phyloP scores from a whole-genome alignment of 108 stramenopile species.

The Nannochloropsis salina region DNA sequence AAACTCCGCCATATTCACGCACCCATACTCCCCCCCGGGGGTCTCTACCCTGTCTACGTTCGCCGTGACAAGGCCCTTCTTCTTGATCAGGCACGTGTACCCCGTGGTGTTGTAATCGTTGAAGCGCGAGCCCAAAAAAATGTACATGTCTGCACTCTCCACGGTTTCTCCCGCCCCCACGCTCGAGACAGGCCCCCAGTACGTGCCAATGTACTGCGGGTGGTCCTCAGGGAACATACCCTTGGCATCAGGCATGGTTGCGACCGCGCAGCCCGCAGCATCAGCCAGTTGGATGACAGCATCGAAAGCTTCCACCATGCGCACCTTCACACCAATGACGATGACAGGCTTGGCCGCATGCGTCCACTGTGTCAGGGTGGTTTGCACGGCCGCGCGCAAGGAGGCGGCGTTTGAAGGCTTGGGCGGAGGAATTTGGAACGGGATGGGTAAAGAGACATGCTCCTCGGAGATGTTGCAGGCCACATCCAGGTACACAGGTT shows the following conservation, averaged over 20 bases:
- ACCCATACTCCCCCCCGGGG: not conserved
- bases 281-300: slow-evolving; percentile 9
- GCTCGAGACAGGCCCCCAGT: slow-evolving; percentile 27
- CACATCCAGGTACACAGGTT: slow-evolving; percentile 31
- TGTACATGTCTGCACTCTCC: slow-evolving; percentile 23
- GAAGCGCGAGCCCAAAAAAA: slow-evolving; percentile 5
- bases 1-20: slow-evolving; percentile 23
- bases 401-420: slow-evolving; percentile 20
- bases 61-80: not conserved
- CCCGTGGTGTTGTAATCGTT: slow-evolving; percentile 32
- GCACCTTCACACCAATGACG: slow-evolving; percentile 15
- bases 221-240: slow-evolving; percentile 22
- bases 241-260: slow-evolving; percentile 30
- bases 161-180: slow-evolving; percentile 20
- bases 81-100: slow-evolving; percentile 18
- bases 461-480: slow-evolving; percentile 18
- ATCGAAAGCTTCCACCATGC: slow-evolving; percentile 23
- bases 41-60: slow-evolving; percentile 1
- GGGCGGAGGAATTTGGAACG: not conserved
- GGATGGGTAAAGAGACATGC: slow-evolving; percentile 8
- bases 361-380: not conserved
- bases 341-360: slow-evolving; percentile 27
- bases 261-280: slow-evolving; percentile 22
- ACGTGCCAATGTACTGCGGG: slow-evolving; percentile 25
- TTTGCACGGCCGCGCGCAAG: slow-evolving; percentile 18